Percentiles rank a stretch among this genome's conserved stretches.
Conservation (phyloP, 1,284 basidiomycete species). For the Ustilago bromivora region DNA sequence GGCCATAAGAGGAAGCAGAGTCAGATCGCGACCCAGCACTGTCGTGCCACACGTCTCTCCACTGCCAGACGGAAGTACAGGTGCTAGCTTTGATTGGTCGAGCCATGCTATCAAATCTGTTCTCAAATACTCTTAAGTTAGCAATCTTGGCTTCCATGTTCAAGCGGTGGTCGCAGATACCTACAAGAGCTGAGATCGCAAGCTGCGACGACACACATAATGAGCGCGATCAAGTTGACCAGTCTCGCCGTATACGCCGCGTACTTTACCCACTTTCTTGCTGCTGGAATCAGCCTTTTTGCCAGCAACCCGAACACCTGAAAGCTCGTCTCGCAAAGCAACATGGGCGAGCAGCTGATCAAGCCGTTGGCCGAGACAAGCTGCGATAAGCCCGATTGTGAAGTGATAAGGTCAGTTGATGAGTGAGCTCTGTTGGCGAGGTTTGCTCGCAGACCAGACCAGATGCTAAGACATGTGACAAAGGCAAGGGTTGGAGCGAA, state of each 20-base stretch:
- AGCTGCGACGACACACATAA: slow-evolving; percentile 31
- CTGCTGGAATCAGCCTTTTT: slow-evolving; percentile 19
- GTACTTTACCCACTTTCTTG: slow-evolving; percentile 22
- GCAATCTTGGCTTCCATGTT: too few species aligned
- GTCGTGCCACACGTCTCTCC: slow-evolving; percentile 19
- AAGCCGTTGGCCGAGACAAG: slow-evolving; percentile 29
- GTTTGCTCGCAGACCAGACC: slow-evolving; percentile 22
- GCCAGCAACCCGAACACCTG: slow-evolving; percentile 40
- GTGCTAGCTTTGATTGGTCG: slow-evolving; percentile 14
- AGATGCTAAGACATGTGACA: slow-evolving; percentile 23
- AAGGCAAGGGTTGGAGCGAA: slow-evolving; percentile 32
- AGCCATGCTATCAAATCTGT: slow-evolving; percentile 24
- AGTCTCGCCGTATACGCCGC: slow-evolving; percentile 19
- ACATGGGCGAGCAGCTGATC: slow-evolving; percentile 29
- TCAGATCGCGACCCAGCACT: slow-evolving; percentile 25
- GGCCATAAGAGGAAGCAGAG: slow-evolving; percentile 38
- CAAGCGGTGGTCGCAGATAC: background rate
- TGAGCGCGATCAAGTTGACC: slow-evolving; percentile 28
- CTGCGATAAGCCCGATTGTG: slow-evolving; percentile 11
- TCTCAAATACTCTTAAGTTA: background rate
- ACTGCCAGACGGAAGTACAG: background rate
- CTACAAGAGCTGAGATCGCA: slow-evolving; percentile 36
- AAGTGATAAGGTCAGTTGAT: slow-evolving; percentile 1
- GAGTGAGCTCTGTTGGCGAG: slow-evolving; percentile 16
- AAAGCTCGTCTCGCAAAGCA: slow-evolving; percentile 31